Evolutionary conservation across 1,139 yeast species (phyloP), one percentile per base, ranked within the genome.

Genomic region (Lodderomyces parapsilosis): DNA sequence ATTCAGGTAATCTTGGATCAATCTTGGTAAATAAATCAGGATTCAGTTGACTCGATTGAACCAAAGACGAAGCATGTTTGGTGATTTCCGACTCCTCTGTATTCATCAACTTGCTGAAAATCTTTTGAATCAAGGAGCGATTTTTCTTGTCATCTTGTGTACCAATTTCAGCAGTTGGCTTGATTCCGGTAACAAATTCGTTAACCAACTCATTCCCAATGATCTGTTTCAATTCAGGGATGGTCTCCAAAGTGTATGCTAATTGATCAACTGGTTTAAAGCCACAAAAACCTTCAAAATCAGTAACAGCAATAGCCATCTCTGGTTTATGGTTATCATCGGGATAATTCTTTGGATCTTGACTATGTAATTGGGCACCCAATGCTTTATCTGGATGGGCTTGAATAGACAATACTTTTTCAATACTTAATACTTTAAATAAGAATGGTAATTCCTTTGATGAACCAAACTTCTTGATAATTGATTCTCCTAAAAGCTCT

Each of bases 241-340:
- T 77, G 10, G 78, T 75, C 45, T 73, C 59, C 55, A 93, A 76
- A 49, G 89, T 81, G 39, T 71, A 70, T 32, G 83, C 81, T 53
- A 93, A 78, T 65, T 90, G 85, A 38, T 75, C 77, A 56, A 91
- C 77, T 10, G 99, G 99, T 63, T 94, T 86, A 73, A 93, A 93
- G 0, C 99, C 99, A 66, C 99, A 93, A 70, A 93, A 91, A 0
- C 97, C 99, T 71, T 93, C 98, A 57, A 93, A 93, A 48, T 81
- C 88, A 15, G 98, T 91, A 43, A 93, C 82, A 9, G 99, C 99
- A 62, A 93, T 82, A 42, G 99, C 98, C 98, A 93, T 94, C 66
- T 93, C 99, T 18, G 99, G 99, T 73, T 93, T 93, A 69, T 93
- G 99, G 72, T 93, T 93, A 62, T 83, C 96, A 67, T 93, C 99